Percentiles rank a stretch among this genome's conserved stretches.
These are phyloP conservation scores for Sporothrix pseudoabietina DNA, from an alignment of 2,329 filamentous ascomycete species.

Conservation along the genomic window DNA sequence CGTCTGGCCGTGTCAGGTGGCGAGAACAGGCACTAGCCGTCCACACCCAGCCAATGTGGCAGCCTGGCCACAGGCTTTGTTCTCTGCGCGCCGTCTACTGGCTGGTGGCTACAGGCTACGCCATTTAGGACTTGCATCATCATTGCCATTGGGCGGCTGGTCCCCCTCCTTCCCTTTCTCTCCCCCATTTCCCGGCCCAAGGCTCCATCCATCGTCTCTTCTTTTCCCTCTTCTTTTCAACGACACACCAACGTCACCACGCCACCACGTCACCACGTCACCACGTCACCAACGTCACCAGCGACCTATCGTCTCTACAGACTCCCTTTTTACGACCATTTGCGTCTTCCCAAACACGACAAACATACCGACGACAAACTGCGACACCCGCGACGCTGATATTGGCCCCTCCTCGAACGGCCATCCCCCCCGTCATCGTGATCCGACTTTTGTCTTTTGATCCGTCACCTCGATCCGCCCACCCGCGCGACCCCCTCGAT, in stretches of 20 bases:
- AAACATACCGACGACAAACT: not conserved
- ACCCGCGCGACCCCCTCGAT: not conserved
- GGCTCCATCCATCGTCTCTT: conserved; percentile 2
- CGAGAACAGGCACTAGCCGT: not conserved
- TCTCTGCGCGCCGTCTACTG: not conserved
- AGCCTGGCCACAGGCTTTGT: conserved; percentile 21
- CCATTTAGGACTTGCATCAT: conserved; percentile 22
- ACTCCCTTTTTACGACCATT: not conserved
- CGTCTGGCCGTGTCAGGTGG: conserved; percentile 14
- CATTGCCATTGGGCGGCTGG: conserved; percentile 8
- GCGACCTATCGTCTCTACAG: too few species aligned
- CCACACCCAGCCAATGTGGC: not conserved
- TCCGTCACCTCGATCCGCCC: not conserved
- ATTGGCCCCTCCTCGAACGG: not conserved
- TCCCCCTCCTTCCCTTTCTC: not conserved
- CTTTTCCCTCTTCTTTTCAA: not conserved
- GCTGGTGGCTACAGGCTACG: not conserved
- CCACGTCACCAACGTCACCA: not conserved
- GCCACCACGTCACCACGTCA: not conserved
- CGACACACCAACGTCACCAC: not conserved
- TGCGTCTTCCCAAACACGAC: not conserved
- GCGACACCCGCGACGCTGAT: conserved; percentile 8
- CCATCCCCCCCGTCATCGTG: not conserved
- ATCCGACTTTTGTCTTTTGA: not conserved
- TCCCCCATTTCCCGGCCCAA: conserved; percentile 23